phyloP scores from a whole-genome alignment of 75 land plant genomes.

The Sequoiadendron giganteum region DNA sequence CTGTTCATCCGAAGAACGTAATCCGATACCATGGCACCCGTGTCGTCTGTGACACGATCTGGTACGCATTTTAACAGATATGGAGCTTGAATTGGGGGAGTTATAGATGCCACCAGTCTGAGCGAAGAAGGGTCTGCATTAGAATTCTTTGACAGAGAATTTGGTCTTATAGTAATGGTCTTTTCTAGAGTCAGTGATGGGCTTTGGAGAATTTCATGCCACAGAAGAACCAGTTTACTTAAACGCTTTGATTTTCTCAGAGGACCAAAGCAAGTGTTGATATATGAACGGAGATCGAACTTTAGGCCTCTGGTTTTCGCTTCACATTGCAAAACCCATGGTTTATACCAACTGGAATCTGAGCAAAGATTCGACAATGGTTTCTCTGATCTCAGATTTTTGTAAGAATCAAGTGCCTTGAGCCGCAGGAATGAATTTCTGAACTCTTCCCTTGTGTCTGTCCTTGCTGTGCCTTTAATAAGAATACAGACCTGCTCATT shows the following conservation, averaged over 20 bases:
- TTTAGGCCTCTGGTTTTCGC: conserved; percentile 60
- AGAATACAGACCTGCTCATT: conserved; percentile 61
- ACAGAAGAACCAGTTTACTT: conserved; percentile 24
- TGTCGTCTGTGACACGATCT: conserved; percentile 88
- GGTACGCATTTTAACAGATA: conserved; percentile 85
- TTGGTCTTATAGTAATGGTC: conserved; percentile 21
- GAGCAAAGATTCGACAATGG: conserved; percentile 25
- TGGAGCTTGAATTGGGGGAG: conserved; percentile 87
- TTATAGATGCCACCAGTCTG: conserved; percentile 49
- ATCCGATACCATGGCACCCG: conserved; percentile 90
- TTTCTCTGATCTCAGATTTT: conserved; percentile 51
- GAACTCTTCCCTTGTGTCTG: conserved; percentile 3
- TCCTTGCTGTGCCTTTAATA: conserved; percentile 30
- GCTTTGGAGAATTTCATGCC: conserved; percentile 65
- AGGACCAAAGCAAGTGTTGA: conserved; percentile 30
- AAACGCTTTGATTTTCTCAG: conserved; percentile 27
- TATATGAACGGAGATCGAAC: conserved; percentile 47
- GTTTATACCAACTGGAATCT: conserved; percentile 55
- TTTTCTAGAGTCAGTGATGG: conserved; percentile 53
- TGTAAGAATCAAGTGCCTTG: conserved; percentile 51
- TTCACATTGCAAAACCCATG: conserved; percentile 74
- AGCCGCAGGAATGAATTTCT: conserved; percentile 49
- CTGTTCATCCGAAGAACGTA: conserved; percentile 61
- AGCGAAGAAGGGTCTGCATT: background rate
- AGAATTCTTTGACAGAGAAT: background rate